These are phyloP conservation scores for Spatholobus suberectus DNA, from an alignment of 306 rosid genomes.

Conservation along the genomic window DNA sequence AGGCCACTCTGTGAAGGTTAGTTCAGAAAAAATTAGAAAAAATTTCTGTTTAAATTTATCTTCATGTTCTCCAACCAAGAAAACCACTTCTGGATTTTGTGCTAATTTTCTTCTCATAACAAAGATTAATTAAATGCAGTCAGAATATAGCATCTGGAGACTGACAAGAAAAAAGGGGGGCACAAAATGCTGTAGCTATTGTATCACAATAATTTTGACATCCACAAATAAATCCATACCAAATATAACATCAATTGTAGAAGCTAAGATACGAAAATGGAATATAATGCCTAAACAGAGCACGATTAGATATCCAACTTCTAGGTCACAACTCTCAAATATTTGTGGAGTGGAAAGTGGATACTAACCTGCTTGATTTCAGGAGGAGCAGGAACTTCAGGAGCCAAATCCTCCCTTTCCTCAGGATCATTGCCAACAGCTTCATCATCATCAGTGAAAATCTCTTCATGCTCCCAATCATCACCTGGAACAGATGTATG, in stretches of 20 bases:
- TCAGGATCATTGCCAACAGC: slow-evolving; percentile 90
- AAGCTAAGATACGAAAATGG: slow-evolving; percentile 1
- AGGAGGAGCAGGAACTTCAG: slow-evolving; percentile 96
- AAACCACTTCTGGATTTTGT: background rate
- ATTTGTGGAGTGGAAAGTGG: background rate
- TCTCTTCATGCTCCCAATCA: slow-evolving; percentile 99
- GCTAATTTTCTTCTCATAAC: background rate
- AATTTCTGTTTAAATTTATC: background rate
- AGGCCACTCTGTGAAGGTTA: background rate
- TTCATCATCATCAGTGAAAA: slow-evolving; percentile 98
- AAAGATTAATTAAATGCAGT: background rate
- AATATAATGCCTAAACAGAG: background rate
- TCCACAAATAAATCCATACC: background rate
- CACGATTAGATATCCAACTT: slow-evolving; percentile 16
- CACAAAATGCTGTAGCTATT: background rate
- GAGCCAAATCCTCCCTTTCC: slow-evolving; percentile 97
- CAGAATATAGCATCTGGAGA: background rate
- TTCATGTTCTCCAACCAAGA: background rate
- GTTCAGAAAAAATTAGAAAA: background rate
- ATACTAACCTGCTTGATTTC: slow-evolving; percentile 92
- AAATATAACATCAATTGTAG: slow-evolving; percentile 5
- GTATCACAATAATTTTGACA: background rate
- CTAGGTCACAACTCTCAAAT: slow-evolving; percentile 8
- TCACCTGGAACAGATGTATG: slow-evolving; percentile 64
- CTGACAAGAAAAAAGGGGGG: background rate